phyloP scores from a whole-genome alignment of 768 basidiomycete species.

The Boletus patriciae region DNA sequence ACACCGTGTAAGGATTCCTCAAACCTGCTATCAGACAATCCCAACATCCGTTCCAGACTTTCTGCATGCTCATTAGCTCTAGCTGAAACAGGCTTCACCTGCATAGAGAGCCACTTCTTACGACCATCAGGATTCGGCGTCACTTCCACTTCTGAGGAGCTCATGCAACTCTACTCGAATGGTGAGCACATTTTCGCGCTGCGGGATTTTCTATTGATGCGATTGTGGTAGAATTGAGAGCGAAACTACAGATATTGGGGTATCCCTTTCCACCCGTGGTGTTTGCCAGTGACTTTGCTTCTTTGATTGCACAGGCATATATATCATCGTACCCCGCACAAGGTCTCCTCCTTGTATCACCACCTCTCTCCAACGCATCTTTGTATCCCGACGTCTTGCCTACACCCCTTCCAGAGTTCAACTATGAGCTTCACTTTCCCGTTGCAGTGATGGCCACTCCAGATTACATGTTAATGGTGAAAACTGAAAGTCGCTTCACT shows the following conservation, averaged over 20 bases:
- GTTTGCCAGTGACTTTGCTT: constrained; percentile 46
- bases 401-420: constrained; percentile 38
- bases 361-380: constrained; percentile 43
- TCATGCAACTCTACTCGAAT: constrained; percentile 35
- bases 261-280: constrained; percentile 45
- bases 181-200: background rate
- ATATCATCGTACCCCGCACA: constrained; percentile 52
- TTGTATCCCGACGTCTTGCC: constrained; percentile 35
- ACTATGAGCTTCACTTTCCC: constrained; percentile 62
- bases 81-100: constrained; percentile 50
- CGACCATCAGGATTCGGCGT: constrained; percentile 16
- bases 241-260: constrained; percentile 37
- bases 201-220: no score
- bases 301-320: constrained; percentile 49
- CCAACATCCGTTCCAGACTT: constrained; percentile 17
- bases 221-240: no score
- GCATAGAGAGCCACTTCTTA: constrained; percentile 43
- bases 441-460: constrained; percentile 49
- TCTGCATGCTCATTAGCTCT: constrained; percentile 39
- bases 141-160: no score
- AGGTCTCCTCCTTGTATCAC: constrained; percentile 44
- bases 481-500: constrained; percentile 42
- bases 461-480: constrained; percentile 36
- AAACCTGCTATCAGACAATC: background rate
- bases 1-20: constrained; percentile 34